Base-by-base conservation (phyloP, 768 basidiomycete genomes). In the Dictyophora rubrovolvata region DNA sequence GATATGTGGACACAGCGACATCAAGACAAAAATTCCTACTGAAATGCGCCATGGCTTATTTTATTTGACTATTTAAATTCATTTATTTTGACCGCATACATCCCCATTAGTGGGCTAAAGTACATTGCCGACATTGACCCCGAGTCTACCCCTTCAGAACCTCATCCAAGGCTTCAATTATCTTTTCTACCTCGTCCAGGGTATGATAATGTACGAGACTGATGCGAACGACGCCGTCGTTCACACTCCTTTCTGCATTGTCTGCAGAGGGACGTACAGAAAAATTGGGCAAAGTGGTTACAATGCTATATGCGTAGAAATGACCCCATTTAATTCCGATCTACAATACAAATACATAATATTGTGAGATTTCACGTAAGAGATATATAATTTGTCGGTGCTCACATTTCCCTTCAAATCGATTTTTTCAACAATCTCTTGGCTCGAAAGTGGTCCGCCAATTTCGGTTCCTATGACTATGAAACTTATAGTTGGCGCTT, bases 131-230 rank as follows among this genome's bases (percentile, higher is more conserved):
- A 4, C 42, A 12, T n/a, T 42, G 42, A n/a, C 42, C 12, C 11
- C n/a, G 10, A 12, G 10, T n/a, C 20, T 53, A 51, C 23, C 22
- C 35, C 21, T 20, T 18, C 57, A 59, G 21, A 1, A 59, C 20
- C 18, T 22, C 49, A 46, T 55, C 37, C 35, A 60, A 46, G 6
- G 52, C 69, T 0, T 70, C 70, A 33, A 88, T 76, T 62, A 90
- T 83, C 64, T 63, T 72, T 56, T 81, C 69, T 0, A 87, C 86
- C 64, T 90, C 86, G 60, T 82, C 77, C 2, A 85, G 72, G 0
- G 88, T 89, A 65, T 89, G 89, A 64, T 89, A 88, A 64, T 90
- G 89, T 21, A 88, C 86, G 23, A 90, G 68, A 1, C 86, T 88
- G 56, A 89, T 81, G 3, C 89, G 79, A 20, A 89, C 84, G 2